Percentiles rank a stretch among this genome's conserved stretches.
These are phyloP conservation scores for Amanita jacksonii DNA, from an alignment of 768 basidiomycete species.

Conservation along the genomic window DNA sequence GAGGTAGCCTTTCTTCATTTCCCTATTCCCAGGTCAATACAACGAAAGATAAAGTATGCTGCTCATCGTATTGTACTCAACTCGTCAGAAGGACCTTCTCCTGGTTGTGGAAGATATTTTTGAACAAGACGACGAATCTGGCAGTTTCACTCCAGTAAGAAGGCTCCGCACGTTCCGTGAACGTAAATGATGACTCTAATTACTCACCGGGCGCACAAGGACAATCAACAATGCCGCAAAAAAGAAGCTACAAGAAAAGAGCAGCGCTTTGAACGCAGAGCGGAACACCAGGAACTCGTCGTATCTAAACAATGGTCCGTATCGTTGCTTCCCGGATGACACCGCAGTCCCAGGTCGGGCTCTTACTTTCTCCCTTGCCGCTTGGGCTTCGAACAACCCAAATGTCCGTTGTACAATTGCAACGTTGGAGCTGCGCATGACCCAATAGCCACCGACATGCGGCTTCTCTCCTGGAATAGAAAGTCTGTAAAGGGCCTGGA, in stretches of 20 bases:
- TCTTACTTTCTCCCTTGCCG: slow-evolving; percentile 16
- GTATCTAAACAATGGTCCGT: slow-evolving; percentile 70
- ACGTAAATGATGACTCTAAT: too few species aligned
- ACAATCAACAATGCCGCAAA: slow-evolving; percentile 21
- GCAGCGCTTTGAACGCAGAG: slow-evolving; percentile 28
- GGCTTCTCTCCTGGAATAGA: slow-evolving; percentile 26
- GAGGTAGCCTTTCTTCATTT: slow-evolving; percentile 50
- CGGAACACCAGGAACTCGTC: slow-evolving; percentile 52
- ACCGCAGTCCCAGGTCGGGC: not conserved
- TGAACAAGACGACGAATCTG: slow-evolving; percentile 53
- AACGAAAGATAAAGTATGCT: not conserved
- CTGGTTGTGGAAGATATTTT: slow-evolving; percentile 39
- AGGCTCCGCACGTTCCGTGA: not conserved
- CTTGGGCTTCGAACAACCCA: slow-evolving; percentile 31
- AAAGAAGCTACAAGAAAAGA: slow-evolving; percentile 19
- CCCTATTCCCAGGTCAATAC: slow-evolving; percentile 27
- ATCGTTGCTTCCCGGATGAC: slow-evolving; percentile 24
- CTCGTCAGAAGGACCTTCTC: slow-evolving; percentile 58
- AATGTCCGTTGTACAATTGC: slow-evolving; percentile 38
- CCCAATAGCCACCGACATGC: slow-evolving; percentile 26
- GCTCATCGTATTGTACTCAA: slow-evolving; percentile 17
- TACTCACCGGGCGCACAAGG: slow-evolving; percentile 29
- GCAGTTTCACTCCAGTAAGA: not conserved
- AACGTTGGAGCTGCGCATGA: slow-evolving; percentile 33
- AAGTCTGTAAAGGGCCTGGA: slow-evolving; percentile 27